A percentile compares a stretch with the other conserved stretches of the same genome.
Conservation (phyloP, 495 filamentous ascomycete genomes). For the Penicillium lagena region DNA sequence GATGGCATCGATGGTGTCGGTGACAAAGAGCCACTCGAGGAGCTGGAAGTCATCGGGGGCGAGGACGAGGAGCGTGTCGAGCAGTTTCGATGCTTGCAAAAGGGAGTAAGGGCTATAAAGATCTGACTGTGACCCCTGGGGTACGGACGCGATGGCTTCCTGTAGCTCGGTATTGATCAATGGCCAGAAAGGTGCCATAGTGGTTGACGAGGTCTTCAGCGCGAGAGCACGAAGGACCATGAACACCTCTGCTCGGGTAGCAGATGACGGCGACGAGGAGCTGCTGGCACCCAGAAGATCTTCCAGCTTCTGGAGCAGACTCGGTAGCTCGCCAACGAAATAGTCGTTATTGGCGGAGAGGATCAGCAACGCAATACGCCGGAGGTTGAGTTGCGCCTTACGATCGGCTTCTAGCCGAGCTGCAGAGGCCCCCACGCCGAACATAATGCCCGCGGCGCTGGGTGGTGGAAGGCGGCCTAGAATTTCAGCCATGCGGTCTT, state of each 20-base stretch:
- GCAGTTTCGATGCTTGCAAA: conserved; percentile 85
- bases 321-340: conserved; percentile 67
- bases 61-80: conserved; percentile 77
- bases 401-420: conserved; percentile 92
- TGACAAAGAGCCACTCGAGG: conserved; percentile 92
- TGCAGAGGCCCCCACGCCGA: conserved; percentile 91
- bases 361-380: conserved; percentile 70
- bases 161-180: conserved; percentile 82
- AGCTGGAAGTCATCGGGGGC: conserved; percentile 94
- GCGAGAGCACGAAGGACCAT: conserved; percentile 79
- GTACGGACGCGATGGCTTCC: conserved; percentile 69
- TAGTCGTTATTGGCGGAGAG: conserved; percentile 68
- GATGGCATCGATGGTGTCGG: conserved; percentile 94
- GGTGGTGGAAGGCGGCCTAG: conserved; percentile 73
- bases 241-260: conserved; percentile 81
- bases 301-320: conserved; percentile 73
- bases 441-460: conserved; percentile 94
- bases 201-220: conserved; percentile 66
- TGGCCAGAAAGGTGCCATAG: conserved; percentile 83
- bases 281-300: conserved; percentile 82
- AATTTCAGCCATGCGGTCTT: conserved; percentile 79
- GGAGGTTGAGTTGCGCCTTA: conserved; percentile 85
- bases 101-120: conserved; percentile 68
- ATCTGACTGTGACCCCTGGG: conserved; percentile 63
- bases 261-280: conserved; percentile 86